Evolutionary conservation across 169 alveolate genomes (phyloP), one percentile per base, ranked within the genome.

Genomic region (Eimeria falciformis): DNA sequence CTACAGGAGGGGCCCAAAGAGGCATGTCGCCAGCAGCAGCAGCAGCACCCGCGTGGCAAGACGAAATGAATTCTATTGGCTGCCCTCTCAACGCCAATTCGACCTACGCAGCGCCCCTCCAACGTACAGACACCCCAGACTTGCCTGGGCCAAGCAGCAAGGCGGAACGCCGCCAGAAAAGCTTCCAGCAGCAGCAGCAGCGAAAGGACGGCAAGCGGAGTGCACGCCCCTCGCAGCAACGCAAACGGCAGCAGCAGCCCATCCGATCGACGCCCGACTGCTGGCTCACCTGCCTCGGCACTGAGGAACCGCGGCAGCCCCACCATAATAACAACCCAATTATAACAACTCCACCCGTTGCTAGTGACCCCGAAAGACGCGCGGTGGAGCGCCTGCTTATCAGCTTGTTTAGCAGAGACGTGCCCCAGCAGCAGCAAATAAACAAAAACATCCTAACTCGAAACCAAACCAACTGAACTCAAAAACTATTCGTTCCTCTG

Each of bases 181-280:
- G 58, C n/a, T 14, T 50, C 21, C 58, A 62, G 73, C 29, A 62
- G 73, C 73, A 17, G 73, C 73, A 62, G 73, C 73, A 62, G 73
- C 73, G 7, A 29, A n/a, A 62, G 73, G 37, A 62, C 37, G 37
- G 73, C 29, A 14, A 14, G 23, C 2, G 23, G 23, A 53, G 21
- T 17, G 21, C 65, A 17, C 65, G 21, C 1, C 0, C 21, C 23
- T 53, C 65, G 21, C 23, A 53, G 12, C 23, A 21, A 1, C 73
- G 73, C 73, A 62, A 29, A 29, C n/a, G 23, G 73, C 73, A 62
- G 29, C 29, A 62, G 73, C n/a, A 62, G 73, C 37, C 23, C 14
- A 23, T 14, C 14, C 58, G 58, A 14, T 50, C 58, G 21, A 50
- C 21, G 21, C 58, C 7, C 21, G 21, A 62, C 29, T 62, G 37